Base-by-base conservation (phyloP, 331 rosid species). In the Erythrophleum ivorense region DNA sequence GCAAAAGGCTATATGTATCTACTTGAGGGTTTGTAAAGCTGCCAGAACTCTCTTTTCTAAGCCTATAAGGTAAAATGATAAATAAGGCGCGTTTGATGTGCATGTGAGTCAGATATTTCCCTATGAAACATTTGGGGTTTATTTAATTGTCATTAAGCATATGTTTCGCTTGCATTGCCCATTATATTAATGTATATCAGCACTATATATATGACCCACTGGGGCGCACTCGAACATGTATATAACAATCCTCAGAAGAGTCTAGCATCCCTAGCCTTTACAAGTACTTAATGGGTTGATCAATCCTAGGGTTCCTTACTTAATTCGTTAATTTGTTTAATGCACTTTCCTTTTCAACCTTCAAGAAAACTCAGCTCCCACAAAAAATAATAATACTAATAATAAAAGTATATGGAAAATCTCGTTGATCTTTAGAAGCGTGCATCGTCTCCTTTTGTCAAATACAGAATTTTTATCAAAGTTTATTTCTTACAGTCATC, bases 181-280 rank as follows among this genome's bases (percentile, higher is more conserved):
- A 59, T 58, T 58, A 19, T 19, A 24, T 59, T 10, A 3, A 52
- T 14, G 69, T 14, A 16, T 3, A 8, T 18, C 71, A 58, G 57
- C 65, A 55, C 21, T 36, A 10, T 3, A 58, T 29, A 8, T 29
- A 24, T 19, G 41, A 60, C 41, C 24, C 29, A 16, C 15, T 41
- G 66, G 62, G 38, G 78, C 15, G 60, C 48, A 71, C 62, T 64
- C 8, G 59, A 80, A 75, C 63, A 18, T 38, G 45, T 54, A 71
- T 75, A 63, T 0, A 21, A 11, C 57, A 72, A 53, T 78, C 52
- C 52, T 36, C 19, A 58, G 0, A 38, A 55, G 43, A 53, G 78
- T 62, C 79, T 83, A 78, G 66, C 75, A 34, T 63, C 12, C 11
- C 70, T 34, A 33, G 79, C 85, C 88, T 85, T 87, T 85, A 79